phyloP scores from a whole-genome alignment of 495 filamentous ascomycete species.

The Massariosphaeria phaeospora region DNA sequence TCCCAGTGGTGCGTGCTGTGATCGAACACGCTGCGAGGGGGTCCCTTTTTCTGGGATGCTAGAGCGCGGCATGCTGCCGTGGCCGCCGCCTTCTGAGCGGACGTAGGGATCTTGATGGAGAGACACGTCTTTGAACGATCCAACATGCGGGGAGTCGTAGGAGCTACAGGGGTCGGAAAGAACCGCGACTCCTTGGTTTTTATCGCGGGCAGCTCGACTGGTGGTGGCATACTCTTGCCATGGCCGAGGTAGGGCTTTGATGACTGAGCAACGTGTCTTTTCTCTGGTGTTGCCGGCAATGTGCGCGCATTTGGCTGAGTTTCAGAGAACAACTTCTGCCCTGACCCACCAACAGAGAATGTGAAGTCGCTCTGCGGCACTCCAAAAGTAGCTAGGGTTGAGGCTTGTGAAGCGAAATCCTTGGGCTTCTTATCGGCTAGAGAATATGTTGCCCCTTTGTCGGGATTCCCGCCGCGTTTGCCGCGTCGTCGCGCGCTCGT shows the following conservation, averaged over 20 bases:
- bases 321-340: slow-evolving; percentile 17
- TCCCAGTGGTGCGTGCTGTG: no score
- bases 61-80: slow-evolving; percentile 21
- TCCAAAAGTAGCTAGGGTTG: not conserved
- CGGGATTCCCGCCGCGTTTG: slow-evolving; percentile 18
- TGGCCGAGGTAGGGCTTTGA: slow-evolving; percentile 5
- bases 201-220: slow-evolving; percentile 6
- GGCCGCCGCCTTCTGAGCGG: slow-evolving; percentile 8
- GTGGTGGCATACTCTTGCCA: not conserved
- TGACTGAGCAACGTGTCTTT: not conserved
- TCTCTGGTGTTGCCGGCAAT: not conserved
- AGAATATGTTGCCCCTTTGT: not conserved
- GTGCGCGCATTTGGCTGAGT: slow-evolving; percentile 4
- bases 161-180: slow-evolving; percentile 18
- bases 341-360: not conserved
- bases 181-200: slow-evolving; percentile 34
- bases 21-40: no score
- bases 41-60: not conserved
- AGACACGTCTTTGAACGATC: not conserved
- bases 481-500: slow-evolving; percentile 17
- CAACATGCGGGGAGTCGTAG: not conserved
- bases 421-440: not conserved
- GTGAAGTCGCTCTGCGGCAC: not conserved
- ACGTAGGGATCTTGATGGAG: slow-evolving; percentile 6
- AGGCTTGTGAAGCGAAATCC: not conserved